These are phyloP conservation scores for Niebla homalea DNA, from an alignment of 495 filamentous ascomycete genomes.

Conservation along the genomic window DNA sequence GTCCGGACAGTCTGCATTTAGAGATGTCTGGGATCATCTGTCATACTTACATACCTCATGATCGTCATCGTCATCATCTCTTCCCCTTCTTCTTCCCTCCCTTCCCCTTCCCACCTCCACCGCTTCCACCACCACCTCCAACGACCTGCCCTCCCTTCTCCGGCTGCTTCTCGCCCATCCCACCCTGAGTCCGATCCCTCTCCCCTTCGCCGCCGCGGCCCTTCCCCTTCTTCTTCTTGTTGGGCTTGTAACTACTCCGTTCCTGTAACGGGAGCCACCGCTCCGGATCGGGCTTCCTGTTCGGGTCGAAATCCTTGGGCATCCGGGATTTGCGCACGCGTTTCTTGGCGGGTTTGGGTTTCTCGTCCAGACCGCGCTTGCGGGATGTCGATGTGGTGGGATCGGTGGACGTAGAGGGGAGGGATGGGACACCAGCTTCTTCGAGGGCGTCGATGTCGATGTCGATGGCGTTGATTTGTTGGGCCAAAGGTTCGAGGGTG, in stretches of 20 bases:
- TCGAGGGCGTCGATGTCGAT: conserved; percentile 54
- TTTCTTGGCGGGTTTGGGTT: conserved; percentile 39
- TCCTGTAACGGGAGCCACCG: conserved; percentile 86
- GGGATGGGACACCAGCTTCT: conserved; percentile 57
- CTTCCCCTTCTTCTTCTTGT: conserved; percentile 81
- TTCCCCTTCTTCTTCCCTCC: conserved; percentile 54
- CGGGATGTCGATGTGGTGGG: conserved; percentile 26
- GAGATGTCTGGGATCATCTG: no score
- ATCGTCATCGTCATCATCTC: background rate
- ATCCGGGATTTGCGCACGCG: conserved; percentile 53
- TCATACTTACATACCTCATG: no score
- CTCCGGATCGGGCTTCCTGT: conserved; percentile 74
- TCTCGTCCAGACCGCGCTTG: conserved; percentile 42
- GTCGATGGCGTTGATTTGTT: conserved; percentile 54
- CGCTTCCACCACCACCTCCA: conserved; percentile 26
- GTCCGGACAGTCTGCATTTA: no score
- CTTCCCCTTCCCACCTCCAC: conserved; percentile 33
- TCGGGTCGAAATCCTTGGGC: conserved; percentile 64
- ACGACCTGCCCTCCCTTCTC: conserved; percentile 42
- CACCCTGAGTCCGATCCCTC: conserved; percentile 68
- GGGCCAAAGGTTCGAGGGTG: conserved; percentile 49
- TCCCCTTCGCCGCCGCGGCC: conserved; percentile 24
- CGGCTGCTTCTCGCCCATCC: conserved; percentile 53
- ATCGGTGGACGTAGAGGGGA: conserved; percentile 29
- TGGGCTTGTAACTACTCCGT: conserved; percentile 74